Base-by-base conservation (phyloP, 257 asterid genomes). In the Solanum pennellii region DNA sequence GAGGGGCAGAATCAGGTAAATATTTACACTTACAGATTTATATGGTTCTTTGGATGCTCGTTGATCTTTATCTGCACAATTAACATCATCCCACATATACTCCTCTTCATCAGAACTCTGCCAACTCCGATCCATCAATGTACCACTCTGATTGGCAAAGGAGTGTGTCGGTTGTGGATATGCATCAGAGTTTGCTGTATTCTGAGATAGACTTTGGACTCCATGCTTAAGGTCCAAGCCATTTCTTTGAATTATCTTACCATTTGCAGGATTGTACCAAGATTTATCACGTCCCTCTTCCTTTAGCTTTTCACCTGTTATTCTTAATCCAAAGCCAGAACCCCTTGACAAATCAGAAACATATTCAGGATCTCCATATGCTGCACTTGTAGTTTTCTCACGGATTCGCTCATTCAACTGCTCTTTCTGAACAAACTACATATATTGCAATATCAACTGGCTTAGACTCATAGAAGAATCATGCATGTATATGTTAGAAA, bases 61-160 rank as follows among this genome's bases (percentile, higher is more conserved):
- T 20, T 86, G 94, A 91, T 92, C 94, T 89, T 95, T 94, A 41
- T 89, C 90, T 25, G 92, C 88, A 88, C 84, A 84, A 87, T 87
- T 91, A 66, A 93, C 91, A 83, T 94, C 99, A 73, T 93, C 97
- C 99, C 99, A 94, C 85, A 83, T 83, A 83, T 89, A 96, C 91
- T 95, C 98, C 91, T 95, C 98, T 91, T 94, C 99, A 91, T 94
- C 99, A 10, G 97, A 91, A 92, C 94, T 89, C 91, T 94, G 94
- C 98, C 98, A 96, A 92, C 94, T 93, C 89, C 82, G 92, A 85
- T 88, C 90, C 92, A 90, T 90, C 89, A 86, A 93, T 83, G 90
- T 68, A 25, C 88, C 88, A 88, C 77, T 91, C 87, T 89, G 90
- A 87, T 86, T 87, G 29, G 89, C 82, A 25, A 89, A 75, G 80